These are phyloP conservation scores for Aspergillus aculeatinus DNA, from an alignment of 2,329 filamentous ascomycete genomes.

Conservation along the genomic window DNA sequence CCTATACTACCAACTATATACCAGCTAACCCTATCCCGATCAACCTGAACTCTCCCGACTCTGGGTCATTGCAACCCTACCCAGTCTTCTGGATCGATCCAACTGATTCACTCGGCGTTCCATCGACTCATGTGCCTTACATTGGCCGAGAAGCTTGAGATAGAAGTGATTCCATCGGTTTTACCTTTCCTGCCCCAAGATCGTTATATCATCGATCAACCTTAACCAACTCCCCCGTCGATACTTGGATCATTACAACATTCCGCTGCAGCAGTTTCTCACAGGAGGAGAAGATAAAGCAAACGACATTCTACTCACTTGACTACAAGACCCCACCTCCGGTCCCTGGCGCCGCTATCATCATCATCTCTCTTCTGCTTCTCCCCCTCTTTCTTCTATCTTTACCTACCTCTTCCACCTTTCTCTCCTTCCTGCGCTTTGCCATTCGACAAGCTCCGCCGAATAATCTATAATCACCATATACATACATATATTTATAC, in stretches of 20 bases:
- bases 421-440: neutral
- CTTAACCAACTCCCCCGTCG: constrained; percentile 13
- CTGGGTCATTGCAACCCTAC: neutral
- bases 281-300: constrained; percentile 6
- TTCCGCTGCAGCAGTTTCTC: neutral
- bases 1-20: neutral
- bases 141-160: constrained; percentile 1
- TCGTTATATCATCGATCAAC: constrained; percentile 19
- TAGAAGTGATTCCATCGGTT: constrained; percentile 1
- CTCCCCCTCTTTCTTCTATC: neutral
- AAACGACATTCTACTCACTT: constrained; percentile 1
- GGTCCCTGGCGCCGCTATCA: neutral
- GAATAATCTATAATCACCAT: neutral
- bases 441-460: neutral
- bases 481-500: constrained; percentile 6
- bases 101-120: neutral
- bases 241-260: constrained; percentile 14
- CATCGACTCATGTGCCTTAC: neutral
- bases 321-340: constrained; percentile 6
- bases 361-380: neutral
- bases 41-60: neutral
- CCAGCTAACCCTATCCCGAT: neutral
- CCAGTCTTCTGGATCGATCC: neutral
- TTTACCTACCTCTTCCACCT: neutral
- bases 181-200: constrained; percentile 2